A percentile compares a stretch with the other conserved stretches of the same genome.
phyloP scores from a whole-genome alignment of 257 asterid genomes.

The Linderniella brevidens region DNA sequence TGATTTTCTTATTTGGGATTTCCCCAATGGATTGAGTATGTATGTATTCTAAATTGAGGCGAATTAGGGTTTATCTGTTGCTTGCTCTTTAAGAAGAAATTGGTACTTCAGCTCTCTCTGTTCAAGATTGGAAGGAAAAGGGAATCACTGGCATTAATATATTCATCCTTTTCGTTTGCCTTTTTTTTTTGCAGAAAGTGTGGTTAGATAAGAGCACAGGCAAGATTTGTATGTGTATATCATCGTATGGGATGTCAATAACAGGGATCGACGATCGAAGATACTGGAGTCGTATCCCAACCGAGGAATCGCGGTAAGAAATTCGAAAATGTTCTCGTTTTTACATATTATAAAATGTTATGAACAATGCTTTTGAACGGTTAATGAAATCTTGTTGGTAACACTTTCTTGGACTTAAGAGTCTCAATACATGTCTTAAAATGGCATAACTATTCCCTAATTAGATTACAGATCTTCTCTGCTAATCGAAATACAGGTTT shows the following conservation, averaged over 20 bases:
- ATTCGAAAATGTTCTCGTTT: neutral
- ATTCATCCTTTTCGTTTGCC: neutral
- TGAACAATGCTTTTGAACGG: too few species aligned
- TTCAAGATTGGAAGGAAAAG: neutral
- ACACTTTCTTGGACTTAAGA: neutral
- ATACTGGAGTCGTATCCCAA: constrained; percentile 88
- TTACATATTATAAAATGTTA: too few species aligned
- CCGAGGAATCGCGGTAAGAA: constrained; percentile 80
- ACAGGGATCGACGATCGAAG: constrained; percentile 93
- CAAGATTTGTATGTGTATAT: constrained; percentile 70
- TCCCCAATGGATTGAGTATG: too few species aligned
- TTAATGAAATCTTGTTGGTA: neutral
- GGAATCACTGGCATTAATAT: neutral
- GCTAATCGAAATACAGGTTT: too few species aligned
- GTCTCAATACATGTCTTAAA: too few species aligned
- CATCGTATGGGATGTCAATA: constrained; percentile 73
- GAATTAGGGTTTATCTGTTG: neutral
- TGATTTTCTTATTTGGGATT: too few species aligned
- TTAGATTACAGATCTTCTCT: too few species aligned
- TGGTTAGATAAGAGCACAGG: constrained; percentile 87
- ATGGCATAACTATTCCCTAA: too few species aligned
- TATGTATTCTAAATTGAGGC: neutral
- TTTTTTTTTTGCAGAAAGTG: constrained; percentile 32
- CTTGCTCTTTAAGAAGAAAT: neutral
- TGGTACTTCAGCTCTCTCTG: neutral